Percentiles rank a stretch among this genome's conserved stretches.
These are phyloP conservation scores for Colletotrichum sp. DNA, from an alignment of 2,329 filamentous ascomycete genomes.

Conservation along the genomic window DNA sequence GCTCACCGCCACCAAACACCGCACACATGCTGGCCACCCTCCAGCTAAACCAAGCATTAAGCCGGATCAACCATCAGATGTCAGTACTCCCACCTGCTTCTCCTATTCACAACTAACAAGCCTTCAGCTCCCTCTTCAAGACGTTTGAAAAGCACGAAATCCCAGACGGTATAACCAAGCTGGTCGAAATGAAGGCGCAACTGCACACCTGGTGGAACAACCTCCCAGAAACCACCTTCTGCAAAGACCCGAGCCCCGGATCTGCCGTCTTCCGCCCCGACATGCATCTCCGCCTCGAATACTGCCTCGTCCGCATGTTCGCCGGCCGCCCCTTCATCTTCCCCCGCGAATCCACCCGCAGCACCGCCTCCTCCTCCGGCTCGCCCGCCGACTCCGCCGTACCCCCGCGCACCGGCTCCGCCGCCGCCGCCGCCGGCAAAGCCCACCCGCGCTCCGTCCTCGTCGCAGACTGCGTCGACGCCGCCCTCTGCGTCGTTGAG, in stretches of 20 bases:
- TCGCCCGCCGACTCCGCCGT: conserved; percentile 30
- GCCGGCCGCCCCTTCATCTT: conserved; percentile 60
- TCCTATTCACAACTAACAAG: background rate
- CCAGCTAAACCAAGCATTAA: conserved; percentile 39
- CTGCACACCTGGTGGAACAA: conserved; percentile 43
- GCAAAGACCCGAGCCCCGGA: conserved; percentile 43
- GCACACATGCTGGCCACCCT: conserved; percentile 51
- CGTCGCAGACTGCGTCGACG: conserved; percentile 58
- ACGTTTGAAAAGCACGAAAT: conserved; percentile 35
- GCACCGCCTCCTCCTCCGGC: conserved; percentile 33
- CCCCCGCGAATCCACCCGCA: conserved; percentile 30
- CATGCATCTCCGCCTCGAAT: conserved; percentile 57
- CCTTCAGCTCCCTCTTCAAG: conserved; percentile 36
- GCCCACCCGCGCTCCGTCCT: conserved; percentile 40
- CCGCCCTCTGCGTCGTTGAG: conserved; percentile 55
- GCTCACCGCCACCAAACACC: conserved; percentile 45
- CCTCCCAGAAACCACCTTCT: conserved; percentile 34
- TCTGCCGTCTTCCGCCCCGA: conserved; percentile 50
- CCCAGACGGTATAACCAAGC: conserved; percentile 34
- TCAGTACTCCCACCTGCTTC: conserved; percentile 17
- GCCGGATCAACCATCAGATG: conserved; percentile 44
- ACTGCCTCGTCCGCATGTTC: conserved; percentile 58
- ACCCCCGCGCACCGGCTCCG: conserved; percentile 23
- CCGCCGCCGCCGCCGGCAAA: conserved; percentile 17
- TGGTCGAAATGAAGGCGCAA: conserved; percentile 40